A percentile compares a stretch with the other conserved stretches of the same genome.
Evolutionary conservation across 805 yeast species (phyloP).

Genomic region (Wickerhamiella dianesei): DNA sequence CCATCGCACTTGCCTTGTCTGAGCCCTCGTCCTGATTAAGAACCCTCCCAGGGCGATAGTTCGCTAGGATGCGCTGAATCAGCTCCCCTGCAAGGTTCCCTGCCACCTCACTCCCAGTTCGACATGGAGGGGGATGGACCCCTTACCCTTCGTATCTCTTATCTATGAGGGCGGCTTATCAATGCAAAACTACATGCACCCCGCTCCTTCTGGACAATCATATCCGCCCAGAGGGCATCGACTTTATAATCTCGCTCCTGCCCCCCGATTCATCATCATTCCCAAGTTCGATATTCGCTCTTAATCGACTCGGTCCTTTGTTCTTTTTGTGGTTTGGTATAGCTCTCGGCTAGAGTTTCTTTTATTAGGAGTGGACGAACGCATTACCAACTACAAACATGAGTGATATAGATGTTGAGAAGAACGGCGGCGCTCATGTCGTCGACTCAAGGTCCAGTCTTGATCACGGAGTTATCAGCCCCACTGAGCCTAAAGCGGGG

Average conservation of each 20-base stretch:
- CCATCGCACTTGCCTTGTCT: not conserved
- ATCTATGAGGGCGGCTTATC: not conserved
- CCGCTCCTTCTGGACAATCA: not conserved
- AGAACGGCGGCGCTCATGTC: not conserved
- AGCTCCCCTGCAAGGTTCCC: not conserved
- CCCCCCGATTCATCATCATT: no score
- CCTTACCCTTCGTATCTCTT: not conserved
- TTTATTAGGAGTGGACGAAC: no score
- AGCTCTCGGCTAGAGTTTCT: no score
- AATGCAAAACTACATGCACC: not conserved
- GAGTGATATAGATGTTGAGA: not conserved
- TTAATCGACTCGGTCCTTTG: no score
- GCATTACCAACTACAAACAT: no score
- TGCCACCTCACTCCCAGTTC: not conserved
- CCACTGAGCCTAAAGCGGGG: slow-evolving; percentile 6
- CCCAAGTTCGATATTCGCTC: no score
- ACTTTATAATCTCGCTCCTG: not conserved
- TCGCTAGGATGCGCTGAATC: not conserved
- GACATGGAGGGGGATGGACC: not conserved
- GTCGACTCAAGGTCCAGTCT: slow-evolving; percentile 10
- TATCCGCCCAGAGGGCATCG: not conserved
- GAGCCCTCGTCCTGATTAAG: not conserved
- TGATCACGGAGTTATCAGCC: not conserved
- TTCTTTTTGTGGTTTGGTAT: no score
- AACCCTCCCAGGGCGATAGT: not conserved